These are phyloP conservation scores for Penicillium dipodomyicola DNA, from an alignment of 495 filamentous ascomycete genomes.

Conservation along the genomic window DNA sequence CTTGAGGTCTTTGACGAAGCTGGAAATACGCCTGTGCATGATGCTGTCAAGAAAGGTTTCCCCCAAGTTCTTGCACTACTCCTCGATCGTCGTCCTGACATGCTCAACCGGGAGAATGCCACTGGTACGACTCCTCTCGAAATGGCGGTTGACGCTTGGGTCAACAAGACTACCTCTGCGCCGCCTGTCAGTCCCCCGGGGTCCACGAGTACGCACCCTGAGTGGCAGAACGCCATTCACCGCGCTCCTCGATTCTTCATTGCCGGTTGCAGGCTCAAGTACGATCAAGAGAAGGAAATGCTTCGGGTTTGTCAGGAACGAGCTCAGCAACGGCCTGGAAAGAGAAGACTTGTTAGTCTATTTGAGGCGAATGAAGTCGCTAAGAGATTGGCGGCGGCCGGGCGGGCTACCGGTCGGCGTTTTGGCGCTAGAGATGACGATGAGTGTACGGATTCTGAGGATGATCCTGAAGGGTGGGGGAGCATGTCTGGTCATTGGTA, in stretches of 20 bases:
- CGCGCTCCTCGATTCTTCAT: constrained; percentile 24
- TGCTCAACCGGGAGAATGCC: constrained; percentile 66
- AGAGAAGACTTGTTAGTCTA: constrained; percentile 63
- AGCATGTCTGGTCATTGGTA: neutral
- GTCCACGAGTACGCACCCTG: neutral
- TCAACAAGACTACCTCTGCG: constrained; percentile 29
- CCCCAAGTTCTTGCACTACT: constrained; percentile 44
- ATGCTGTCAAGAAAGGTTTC: constrained; percentile 42
- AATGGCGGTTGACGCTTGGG: constrained; percentile 55
- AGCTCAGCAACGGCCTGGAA: constrained; percentile 21
- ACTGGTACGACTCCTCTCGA: constrained; percentile 68
- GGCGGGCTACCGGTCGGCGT: neutral
- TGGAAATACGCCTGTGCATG: constrained; percentile 65
- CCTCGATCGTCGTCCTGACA: constrained; percentile 52
- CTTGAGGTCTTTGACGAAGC: constrained; percentile 62
- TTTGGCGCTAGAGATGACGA: neutral
- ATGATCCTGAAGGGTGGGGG: neutral
- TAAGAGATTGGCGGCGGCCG: constrained; percentile 51
- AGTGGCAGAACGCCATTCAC: neutral
- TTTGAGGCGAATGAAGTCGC: constrained; percentile 73
- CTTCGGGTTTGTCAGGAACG: constrained; percentile 26
- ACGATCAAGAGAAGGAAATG: constrained; percentile 17
- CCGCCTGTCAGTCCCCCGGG: constrained; percentile 13
- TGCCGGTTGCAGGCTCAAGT: constrained; percentile 1
- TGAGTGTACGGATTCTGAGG: neutral